phyloP scores from a whole-genome alignment of 2,329 filamentous ascomycete species.

The Macroventuria anomochaeta region DNA sequence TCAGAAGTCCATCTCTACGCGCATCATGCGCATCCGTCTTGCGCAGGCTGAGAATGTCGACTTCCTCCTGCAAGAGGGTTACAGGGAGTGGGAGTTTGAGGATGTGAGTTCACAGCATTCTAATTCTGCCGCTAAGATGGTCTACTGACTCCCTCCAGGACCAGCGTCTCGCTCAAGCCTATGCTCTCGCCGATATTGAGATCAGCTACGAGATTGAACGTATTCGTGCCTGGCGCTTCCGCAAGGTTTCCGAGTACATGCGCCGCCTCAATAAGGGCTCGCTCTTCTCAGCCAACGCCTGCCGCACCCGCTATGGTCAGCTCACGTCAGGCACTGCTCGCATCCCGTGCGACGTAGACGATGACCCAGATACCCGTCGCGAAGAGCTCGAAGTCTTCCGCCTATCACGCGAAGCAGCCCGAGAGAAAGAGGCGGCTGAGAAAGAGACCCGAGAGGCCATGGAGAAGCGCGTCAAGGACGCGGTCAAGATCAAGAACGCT shows the following conservation, averaged over 20 bases:
- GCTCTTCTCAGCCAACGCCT: constrained; percentile 57
- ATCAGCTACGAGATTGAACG: constrained; percentile 51
- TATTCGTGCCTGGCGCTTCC: constrained; percentile 54
- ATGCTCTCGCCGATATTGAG: constrained; percentile 52
- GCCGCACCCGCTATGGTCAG: constrained; percentile 52
- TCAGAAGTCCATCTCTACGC: constrained; percentile 56
- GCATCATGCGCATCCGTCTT: constrained; percentile 55
- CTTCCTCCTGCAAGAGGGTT: constrained; percentile 53
- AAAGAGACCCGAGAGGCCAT: constrained; percentile 20
- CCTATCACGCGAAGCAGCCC: constrained; percentile 25
- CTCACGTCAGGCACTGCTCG: constrained; percentile 53
- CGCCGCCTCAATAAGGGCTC: constrained; percentile 47
- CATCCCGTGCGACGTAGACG: constrained; percentile 53
- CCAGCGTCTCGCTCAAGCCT: constrained; percentile 51
- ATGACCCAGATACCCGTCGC: constrained; percentile 49
- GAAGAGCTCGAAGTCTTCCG: constrained; percentile 36
- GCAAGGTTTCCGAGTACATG: constrained; percentile 53
- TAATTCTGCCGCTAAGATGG: background rate
- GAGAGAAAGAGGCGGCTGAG: constrained; percentile 29
- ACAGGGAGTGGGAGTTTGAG: constrained; percentile 57
- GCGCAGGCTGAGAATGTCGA: constrained; percentile 54
- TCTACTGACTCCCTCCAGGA: constrained; percentile 45
- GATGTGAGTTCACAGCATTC: constrained; percentile 50
- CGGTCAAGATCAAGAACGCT: constrained; percentile 24
- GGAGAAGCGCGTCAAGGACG: constrained; percentile 29